Evolutionary conservation across 495 filamentous ascomycete genomes (phyloP), one percentile per base, ranked within the genome.

Genomic region (Platismatia glauca): DNA sequence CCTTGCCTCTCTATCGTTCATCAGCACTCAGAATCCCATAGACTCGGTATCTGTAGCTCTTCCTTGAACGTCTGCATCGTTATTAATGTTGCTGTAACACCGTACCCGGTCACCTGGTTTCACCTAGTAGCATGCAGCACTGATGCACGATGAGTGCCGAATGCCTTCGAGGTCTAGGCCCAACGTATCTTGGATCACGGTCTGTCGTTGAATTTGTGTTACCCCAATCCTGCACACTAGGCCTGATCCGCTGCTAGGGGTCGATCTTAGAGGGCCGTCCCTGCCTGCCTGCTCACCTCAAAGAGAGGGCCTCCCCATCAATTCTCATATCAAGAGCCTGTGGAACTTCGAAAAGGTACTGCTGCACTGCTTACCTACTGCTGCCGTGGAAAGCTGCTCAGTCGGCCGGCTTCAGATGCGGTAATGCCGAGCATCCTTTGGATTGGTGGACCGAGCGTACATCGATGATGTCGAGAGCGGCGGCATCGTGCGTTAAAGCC

Each of bases 121-220:
- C 9, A 20, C 7, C 27, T 53, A 6, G 4, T 33, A 20, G 50
- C 50, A 53, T 33, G 50, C 50, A 34, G 27, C 16, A 53, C 50
- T 33, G 50, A 33, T 20, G 50, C 50, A 53, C 50, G 29, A 33
- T 33, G 48, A 52, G 13, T 7, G 27, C 48, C 9, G 48, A 27
- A 52, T 4, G 8, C 33, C 15, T 22, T 33, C 4, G 13, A 33
- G 1, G 7, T 52, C 15, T 52, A 29, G 24, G 15, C 15, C 48
- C 15, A 15, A 5, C 31, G 27, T 7, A 31, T 52, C 2, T 52
- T 52, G 22, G 48, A 13, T 16, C 24, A 52, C 12, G 48, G 48
- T 52, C 27, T 27, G 48, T 52, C 48, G 48, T 52, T 52, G 27
- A 18, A 31, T 31, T 52, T 52, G 48, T 52, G 48, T 52, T 52